These are phyloP conservation scores for Mercurialis annua DNA, from an alignment of 345 rosid genomes.

Conservation along the genomic window DNA sequence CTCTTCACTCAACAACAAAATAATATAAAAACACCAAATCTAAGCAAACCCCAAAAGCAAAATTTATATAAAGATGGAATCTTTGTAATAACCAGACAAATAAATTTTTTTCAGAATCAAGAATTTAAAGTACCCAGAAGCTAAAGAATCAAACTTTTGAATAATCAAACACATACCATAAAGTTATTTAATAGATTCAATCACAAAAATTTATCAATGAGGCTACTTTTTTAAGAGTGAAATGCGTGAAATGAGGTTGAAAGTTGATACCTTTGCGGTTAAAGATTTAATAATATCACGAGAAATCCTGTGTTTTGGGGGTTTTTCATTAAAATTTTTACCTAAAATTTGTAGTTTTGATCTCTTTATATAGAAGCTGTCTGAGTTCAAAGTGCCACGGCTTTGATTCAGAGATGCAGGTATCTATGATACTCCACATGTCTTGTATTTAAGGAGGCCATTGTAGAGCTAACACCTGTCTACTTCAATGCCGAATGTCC, in stretches of 20 bases:
- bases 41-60: slow-evolving; percentile 32
- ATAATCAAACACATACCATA: background rate
- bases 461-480: slow-evolving; percentile 26
- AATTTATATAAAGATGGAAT: slow-evolving; percentile 14
- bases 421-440: slow-evolving; percentile 18
- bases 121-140: slow-evolving; percentile 17
- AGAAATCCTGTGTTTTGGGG: slow-evolving; percentile 25
- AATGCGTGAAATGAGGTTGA: slow-evolving; percentile 37
- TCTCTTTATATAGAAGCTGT: background rate
- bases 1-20: slow-evolving; percentile 7
- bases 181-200: background rate
- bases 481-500: background rate
- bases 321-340: slow-evolving; percentile 3
- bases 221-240: slow-evolving; percentile 18
- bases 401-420: slow-evolving; percentile 3
- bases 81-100: slow-evolving; percentile 24
- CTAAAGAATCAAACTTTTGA: slow-evolving; percentile 13
- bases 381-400: background rate
- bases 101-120: slow-evolving; percentile 8
- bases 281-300: slow-evolving; percentile 29
- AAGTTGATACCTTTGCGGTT: slow-evolving; percentile 20
- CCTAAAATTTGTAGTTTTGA: too few relatives aligned
- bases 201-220: slow-evolving; percentile 7
- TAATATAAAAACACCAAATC: slow-evolving; percentile 24
- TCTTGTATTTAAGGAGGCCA: slow-evolving; percentile 1